A percentile compares a stretch with the other conserved stretches of the same genome.
Evolutionary conservation across 2,329 filamentous ascomycete genomes (phyloP).

Genomic region (Seiridium unicorne): DNA sequence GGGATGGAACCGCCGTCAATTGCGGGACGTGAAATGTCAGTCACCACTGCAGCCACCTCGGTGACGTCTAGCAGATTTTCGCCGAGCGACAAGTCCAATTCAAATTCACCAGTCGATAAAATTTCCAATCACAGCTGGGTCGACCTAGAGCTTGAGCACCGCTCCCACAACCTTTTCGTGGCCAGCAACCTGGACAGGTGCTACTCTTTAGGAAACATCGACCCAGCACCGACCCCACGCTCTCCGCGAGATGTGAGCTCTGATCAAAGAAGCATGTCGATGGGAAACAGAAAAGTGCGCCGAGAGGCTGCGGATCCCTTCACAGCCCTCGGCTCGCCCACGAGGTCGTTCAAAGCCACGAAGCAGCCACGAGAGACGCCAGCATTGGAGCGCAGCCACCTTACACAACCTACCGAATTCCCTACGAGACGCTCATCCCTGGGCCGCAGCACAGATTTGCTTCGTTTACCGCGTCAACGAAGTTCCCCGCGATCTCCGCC

Average conservation of each 20-base stretch:
- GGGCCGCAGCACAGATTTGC: background rate
- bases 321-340: constrained; percentile 8
- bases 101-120: constrained; percentile 18
- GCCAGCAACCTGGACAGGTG: constrained; percentile 17
- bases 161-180: background rate
- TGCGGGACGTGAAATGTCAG: constrained; percentile 30
- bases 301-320: constrained; percentile 10
- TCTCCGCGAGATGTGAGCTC: constrained; percentile 11
- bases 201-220: constrained; percentile 22
- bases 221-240: constrained; percentile 11
- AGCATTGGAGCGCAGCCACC: background rate
- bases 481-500: constrained; percentile 3
- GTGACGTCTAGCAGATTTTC: constrained; percentile 32
- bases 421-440: constrained; percentile 9
- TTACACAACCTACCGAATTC: background rate
- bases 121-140: constrained; percentile 26
- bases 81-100: constrained; percentile 13
- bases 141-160: constrained; percentile 23
- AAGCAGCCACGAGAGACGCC: background rate
- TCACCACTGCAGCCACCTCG: constrained; percentile 39
- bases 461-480: background rate
- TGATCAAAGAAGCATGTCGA: constrained; percentile 19
- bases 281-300: constrained; percentile 14
- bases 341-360: background rate
- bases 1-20: constrained; percentile 30